Evolutionary conservation across 208 protist species (phyloP).

Genomic region (Wallacemonas collosoma): DNA sequence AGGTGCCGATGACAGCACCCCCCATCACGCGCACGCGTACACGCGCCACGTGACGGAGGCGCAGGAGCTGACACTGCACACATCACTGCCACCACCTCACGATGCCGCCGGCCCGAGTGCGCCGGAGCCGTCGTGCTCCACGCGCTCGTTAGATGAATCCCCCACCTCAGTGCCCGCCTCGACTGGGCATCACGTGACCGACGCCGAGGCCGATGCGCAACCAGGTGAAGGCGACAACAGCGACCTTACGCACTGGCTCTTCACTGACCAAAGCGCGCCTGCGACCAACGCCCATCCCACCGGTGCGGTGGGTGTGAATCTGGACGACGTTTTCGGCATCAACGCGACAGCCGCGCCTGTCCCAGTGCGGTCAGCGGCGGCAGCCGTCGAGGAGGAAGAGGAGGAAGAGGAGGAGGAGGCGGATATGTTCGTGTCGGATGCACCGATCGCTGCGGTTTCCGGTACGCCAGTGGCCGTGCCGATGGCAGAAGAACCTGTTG

Average conservation of each 20-base stretch:
- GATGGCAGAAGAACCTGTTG: constrained; percentile 7
- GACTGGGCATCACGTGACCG: neutral
- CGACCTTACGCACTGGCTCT: constrained; percentile 9
- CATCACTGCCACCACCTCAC: neutral
- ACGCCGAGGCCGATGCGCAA: neutral
- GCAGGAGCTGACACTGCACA: neutral
- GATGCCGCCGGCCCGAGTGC: neutral
- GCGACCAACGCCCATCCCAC: constrained; percentile 2
- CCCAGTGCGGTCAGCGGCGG: neutral
- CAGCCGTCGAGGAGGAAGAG: neutral
- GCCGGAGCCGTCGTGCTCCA: neutral
- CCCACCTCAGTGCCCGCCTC: too few species aligned
- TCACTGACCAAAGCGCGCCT: constrained; percentile 15
- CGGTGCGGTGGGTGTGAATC: neutral
- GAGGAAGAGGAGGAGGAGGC: constrained; percentile 1
- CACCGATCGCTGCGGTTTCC: neutral
- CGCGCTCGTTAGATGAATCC: neutral
- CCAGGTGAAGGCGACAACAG: neutral
- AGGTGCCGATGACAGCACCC: too few species aligned
- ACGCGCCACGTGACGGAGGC: neutral
- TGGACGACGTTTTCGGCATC: constrained; percentile 9
- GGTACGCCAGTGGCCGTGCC: neutral
- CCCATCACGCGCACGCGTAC: too few species aligned
- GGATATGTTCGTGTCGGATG: constrained; percentile 5
- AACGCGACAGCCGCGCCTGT: neutral